Conservation (phyloP, 345 rosid species). For the Eucalyptus cloeziana region DNA sequence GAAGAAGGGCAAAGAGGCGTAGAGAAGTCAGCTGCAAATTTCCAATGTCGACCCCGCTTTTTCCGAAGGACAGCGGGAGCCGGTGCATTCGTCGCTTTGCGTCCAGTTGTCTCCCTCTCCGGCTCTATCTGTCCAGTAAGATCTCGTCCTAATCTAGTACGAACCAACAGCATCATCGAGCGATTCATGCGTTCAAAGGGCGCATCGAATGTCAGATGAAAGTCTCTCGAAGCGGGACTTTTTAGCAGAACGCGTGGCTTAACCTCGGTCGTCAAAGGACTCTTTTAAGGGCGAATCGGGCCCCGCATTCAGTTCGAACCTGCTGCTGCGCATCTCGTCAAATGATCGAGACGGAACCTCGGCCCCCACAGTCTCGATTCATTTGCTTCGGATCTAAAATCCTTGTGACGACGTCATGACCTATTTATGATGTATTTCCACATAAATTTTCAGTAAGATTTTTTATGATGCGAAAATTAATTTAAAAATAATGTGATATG, state of each 20-base stretch:
- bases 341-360: background rate
- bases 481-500: accelerated
- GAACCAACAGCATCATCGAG: background rate
- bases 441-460: too few relatives aligned
- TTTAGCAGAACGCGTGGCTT: background rate
- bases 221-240: background rate
- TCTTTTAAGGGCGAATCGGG: background rate
- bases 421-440: too few relatives aligned
- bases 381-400: too few relatives aligned
- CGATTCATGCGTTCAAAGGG: background rate
- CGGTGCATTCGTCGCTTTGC: background rate
- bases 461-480: too few relatives aligned
- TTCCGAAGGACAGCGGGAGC: background rate
- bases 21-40: background rate
- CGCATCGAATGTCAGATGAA: background rate
- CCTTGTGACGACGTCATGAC: too few relatives aligned
- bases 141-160: background rate
- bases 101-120: background rate
- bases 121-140: background rate
- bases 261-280: background rate
- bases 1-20: background rate
- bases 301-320: background rate
- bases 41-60: background rate
- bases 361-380: too few relatives aligned
- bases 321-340: background rate